Evolutionary conservation across 495 filamentous ascomycete genomes (phyloP), one percentile per base, ranked within the genome.

Genomic region (Xylaria curta): DNA sequence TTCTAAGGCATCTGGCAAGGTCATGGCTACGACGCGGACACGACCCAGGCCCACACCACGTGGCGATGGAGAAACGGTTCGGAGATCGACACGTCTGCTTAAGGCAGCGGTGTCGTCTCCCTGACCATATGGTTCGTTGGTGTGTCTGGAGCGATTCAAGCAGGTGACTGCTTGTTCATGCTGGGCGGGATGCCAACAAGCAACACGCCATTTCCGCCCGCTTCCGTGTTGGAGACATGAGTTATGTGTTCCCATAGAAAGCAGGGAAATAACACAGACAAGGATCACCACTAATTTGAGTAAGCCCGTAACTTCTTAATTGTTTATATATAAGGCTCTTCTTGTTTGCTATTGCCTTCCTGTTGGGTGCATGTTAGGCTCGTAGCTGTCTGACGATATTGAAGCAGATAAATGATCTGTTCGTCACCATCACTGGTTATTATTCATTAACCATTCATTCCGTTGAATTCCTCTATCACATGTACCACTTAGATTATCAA

Each of bases 61-160:
- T 60, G 53, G 53, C 19, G 38, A 42, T 19, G 36, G 38, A 3
- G 66, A 47, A 8, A 12, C n/a, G 21, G 53, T 68, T 44, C 66
- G 53, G 38, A 44, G 66, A 46, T 68, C 66, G 38, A 38, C 66
- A 33, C 66, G 66, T 46, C 53, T 58, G 5, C 21, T 42, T 7
- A 46, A 47, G 26, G 28, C 24, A 28, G 24, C 24, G 51, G 44
- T 38, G n/a, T 15, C 65, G 17, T 31, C 53, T 28, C 49, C 33
- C 10, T 68, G 36, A 58, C 21, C 36, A 42, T 17, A 7, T 17
- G n/a, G n/a, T 28, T 68, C 1, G 26, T 58, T 42, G 24, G 15
- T n/a, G 1, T 3, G 9, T 42, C 26, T 63, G 12, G 60, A 26
- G 60, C 3, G 13, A 1, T 28, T 26, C n/a, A 33, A 40, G 33